phyloP scores from a whole-genome alignment of 495 filamentous ascomycete species.

The Daldinia caldariorum region DNA sequence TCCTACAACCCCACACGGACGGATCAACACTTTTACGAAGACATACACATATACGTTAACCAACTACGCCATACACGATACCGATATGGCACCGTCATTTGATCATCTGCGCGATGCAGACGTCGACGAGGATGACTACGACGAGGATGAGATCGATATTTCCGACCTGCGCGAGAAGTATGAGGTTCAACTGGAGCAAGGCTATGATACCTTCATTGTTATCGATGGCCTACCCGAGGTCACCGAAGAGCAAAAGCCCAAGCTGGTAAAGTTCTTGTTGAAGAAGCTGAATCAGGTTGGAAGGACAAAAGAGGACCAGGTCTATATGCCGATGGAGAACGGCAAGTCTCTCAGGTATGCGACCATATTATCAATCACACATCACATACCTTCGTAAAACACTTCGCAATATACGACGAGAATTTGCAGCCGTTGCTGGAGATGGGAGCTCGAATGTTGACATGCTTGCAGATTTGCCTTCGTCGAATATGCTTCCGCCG shows the following conservation, averaged over 20 bases:
- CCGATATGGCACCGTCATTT: constrained; percentile 69
- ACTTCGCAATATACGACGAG: background rate
- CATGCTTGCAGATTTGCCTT: constrained; percentile 77
- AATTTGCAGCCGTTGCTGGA: background rate
- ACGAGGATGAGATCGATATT: constrained; percentile 93
- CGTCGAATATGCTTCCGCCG: constrained; percentile 93
- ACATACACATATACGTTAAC: background rate
- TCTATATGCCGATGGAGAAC: constrained; percentile 92
- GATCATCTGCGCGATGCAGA: constrained; percentile 70
- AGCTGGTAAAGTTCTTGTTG: constrained; percentile 92
- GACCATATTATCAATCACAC: background rate
- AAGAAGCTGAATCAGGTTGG: constrained; percentile 89
- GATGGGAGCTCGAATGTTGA: constrained; percentile 18
- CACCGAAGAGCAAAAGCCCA: constrained; percentile 81
- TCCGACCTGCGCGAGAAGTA: constrained; percentile 91
- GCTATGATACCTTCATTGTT: constrained; percentile 93
- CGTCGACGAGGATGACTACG: constrained; percentile 87
- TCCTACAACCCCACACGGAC: constrained; percentile 26
- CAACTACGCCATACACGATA: background rate
- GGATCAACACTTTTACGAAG: constrained; percentile 4
- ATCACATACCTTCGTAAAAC: background rate
- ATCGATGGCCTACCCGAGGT: constrained; percentile 93
- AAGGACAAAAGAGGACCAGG: constrained; percentile 81
- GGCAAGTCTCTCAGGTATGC: constrained; percentile 83
- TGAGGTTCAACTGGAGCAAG: constrained; percentile 94